Conservation (phyloP, 345 rosid species). For the Kandelia obovata region DNA sequence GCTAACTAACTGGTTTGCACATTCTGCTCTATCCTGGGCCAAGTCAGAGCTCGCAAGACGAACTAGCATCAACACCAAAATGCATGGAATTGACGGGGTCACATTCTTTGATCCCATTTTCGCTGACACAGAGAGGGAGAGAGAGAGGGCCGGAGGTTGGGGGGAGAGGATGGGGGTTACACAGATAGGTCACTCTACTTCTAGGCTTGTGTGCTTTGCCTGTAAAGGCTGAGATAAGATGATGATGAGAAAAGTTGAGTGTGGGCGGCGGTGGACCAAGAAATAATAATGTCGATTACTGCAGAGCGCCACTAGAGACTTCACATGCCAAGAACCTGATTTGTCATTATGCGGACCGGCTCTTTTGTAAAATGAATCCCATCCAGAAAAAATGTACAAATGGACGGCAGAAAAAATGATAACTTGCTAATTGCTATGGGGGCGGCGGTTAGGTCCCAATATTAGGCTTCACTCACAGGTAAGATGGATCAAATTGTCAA, state of each 20-base stretch:
- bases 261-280: not conserved
- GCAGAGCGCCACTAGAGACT: not conserved
- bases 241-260: not conserved
- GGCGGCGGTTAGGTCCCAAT: too few relatives aligned
- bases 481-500: too few relatives aligned
- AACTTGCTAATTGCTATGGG: too few relatives aligned
- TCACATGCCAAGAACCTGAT: not conserved
- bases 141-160: not conserved
- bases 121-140: not conserved
- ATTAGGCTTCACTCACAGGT: too few relatives aligned
- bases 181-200: too few relatives aligned
- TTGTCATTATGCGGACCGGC: not conserved
- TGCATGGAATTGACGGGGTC: not conserved
- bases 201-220: too few relatives aligned
- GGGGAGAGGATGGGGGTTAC: not conserved
- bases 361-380: not conserved
- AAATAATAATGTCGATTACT: not conserved
- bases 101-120: slow-evolving; percentile 15
- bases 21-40: slow-evolving; percentile 61
- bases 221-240: not conserved
- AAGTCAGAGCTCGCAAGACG: slow-evolving; percentile 43
- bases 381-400: too few relatives aligned
- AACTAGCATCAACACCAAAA: slow-evolving; percentile 21
- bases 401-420: too few relatives aligned
- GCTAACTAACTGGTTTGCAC: slow-evolving; percentile 45